Evolutionary conservation across 176 grass and related monocot species (phyloP), one percentile per base, ranked within the genome.

Genomic region (Eleusine indica): DNA sequence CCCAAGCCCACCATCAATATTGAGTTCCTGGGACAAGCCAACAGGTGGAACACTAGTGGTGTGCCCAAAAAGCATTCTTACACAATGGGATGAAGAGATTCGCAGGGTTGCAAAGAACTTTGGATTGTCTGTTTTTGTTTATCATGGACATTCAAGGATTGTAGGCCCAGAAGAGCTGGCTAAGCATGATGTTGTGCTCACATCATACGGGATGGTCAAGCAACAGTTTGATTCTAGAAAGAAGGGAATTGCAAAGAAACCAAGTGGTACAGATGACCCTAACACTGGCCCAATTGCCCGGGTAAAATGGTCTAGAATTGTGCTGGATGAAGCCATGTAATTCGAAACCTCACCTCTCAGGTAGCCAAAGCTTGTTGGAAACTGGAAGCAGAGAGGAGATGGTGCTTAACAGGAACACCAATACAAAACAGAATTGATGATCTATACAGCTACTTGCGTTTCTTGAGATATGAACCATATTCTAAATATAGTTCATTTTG

Each of bases 261-360:
- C 44, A 47, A 47, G 44, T 47, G 44, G 11, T 47, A 47, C 44
- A 95, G 42, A 74, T 89, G 95, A 89, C 5, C 32, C 2, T 35
- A 35, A 35, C 32, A 35, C 32, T 35, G 32, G 32, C 32, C 85
- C 95, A 66, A 92, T 98, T 86, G 89, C 95, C 66, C 88, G 88
- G 78, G 92, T 98, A 38, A 54, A 83, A 70, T 98, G 95, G 95
- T 98, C 93, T 80, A 94, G 95, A 66, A 85, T 98, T 77, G 91
- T 98, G 52, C 87, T 98, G 14, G 95, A 98, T 83, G 95, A 98
- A 92, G 95, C 95, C 95, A 98, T 52, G 93, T 87, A 21, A 98
- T 98, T 84, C 94, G 94, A 77, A 98, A 93, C 46, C 68, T 82
- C 42, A 95, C 9, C 0, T 47, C 95, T 71, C 80, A 83, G 76